phyloP scores from a whole-genome alignment of 2,329 filamentous ascomycete genomes.

The Trichophyton equinum region DNA sequence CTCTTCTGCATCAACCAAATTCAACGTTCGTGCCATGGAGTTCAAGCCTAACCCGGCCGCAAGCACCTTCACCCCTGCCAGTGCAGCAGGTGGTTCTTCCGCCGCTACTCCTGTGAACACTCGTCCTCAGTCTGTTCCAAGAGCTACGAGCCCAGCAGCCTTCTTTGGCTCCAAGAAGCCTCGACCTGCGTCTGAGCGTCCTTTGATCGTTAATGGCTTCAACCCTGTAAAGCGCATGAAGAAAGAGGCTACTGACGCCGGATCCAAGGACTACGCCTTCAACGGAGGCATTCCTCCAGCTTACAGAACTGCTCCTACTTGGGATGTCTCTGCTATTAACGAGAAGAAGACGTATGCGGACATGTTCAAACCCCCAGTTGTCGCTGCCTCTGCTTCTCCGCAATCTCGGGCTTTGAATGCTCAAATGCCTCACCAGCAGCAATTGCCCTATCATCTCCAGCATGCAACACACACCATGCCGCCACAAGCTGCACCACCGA shows the following conservation, averaged over 20 bases:
- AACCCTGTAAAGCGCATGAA: slow-evolving; percentile 58
- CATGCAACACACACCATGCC: slow-evolving; percentile 56
- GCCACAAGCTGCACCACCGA: slow-evolving; percentile 59
- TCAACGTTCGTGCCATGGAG: slow-evolving; percentile 55
- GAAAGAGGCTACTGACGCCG: slow-evolving; percentile 46
- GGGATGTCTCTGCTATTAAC: slow-evolving; percentile 60
- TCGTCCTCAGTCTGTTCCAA: slow-evolving; percentile 38
- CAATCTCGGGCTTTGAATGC: slow-evolving; percentile 54
- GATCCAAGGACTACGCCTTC: slow-evolving; percentile 51
- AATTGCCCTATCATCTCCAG: slow-evolving; percentile 71
- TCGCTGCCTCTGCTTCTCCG: slow-evolving; percentile 51
- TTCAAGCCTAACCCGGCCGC: slow-evolving; percentile 80
- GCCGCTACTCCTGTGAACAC: slow-evolving; percentile 53
- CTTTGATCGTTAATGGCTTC: slow-evolving; percentile 44
- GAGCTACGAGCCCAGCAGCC: slow-evolving; percentile 37
- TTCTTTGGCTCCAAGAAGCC: slow-evolving; percentile 63
- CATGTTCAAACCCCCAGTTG: slow-evolving; percentile 59
- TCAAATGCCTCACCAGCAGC: slow-evolving; percentile 68
- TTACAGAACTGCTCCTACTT: slow-evolving; percentile 73
- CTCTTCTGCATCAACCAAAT: slow-evolving; percentile 40
- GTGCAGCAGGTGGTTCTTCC: slow-evolving; percentile 49
- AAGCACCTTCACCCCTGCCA: slow-evolving; percentile 62
- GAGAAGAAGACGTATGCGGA: slow-evolving; percentile 67
- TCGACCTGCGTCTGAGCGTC: slow-evolving; percentile 45
- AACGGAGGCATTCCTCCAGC: slow-evolving; percentile 76